phyloP scores from a whole-genome alignment of 352 stramenopile genomes.

The Phytopythium litorale region DNA sequence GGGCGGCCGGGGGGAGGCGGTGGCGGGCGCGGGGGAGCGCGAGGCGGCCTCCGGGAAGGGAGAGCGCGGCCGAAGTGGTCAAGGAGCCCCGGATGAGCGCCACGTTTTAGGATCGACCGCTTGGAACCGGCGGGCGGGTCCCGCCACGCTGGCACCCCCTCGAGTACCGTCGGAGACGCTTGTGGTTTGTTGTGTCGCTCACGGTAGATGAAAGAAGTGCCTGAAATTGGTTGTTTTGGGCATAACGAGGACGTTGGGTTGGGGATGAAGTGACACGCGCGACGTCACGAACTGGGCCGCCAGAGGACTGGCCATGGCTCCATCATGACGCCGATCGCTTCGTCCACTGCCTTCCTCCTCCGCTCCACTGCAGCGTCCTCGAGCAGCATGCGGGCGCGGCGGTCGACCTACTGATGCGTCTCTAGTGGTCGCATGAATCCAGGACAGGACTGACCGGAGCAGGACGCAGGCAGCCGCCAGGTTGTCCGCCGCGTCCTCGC shows the following conservation, averaged over 20 bases:
- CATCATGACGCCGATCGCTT: too few relatives aligned
- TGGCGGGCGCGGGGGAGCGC: not conserved
- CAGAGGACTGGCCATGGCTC: not conserved
- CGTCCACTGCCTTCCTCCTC: too few relatives aligned
- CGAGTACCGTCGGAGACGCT: not conserved
- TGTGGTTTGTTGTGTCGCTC: not conserved
- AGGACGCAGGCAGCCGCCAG: too few relatives aligned
- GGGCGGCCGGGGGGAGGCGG: not conserved
- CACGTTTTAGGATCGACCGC: slow-evolving; percentile 4
- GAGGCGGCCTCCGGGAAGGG: not conserved
- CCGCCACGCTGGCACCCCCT: too few relatives aligned
- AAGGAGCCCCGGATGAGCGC: not conserved
- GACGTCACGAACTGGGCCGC: not conserved
- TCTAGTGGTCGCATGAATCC: too few relatives aligned
- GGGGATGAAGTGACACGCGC: not conserved
- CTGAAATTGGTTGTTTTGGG: not conserved
- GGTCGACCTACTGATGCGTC: too few relatives aligned
- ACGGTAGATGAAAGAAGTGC: not conserved
- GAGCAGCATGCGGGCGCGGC: too few relatives aligned
- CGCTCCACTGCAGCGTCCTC: too few relatives aligned
- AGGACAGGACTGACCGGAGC: too few relatives aligned
- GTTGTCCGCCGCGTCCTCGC: too few relatives aligned
- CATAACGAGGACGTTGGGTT: not conserved
- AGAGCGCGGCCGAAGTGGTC: not conserved
- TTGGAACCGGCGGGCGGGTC: not conserved